Evolutionary conservation across 169 alveolate genomes (phyloP).

Genomic region (Theileria annulata): DNA sequence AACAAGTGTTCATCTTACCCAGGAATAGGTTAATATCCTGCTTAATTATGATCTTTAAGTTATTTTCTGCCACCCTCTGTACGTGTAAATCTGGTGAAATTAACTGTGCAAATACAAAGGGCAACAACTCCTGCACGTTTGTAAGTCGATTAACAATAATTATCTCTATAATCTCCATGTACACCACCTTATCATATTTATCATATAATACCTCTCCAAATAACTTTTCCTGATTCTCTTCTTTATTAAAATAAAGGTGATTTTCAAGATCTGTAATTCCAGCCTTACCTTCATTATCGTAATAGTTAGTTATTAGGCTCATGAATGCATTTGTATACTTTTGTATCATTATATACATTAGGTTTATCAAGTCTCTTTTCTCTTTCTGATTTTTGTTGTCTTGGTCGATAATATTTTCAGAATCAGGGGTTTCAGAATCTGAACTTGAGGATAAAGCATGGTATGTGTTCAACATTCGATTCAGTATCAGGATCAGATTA

Average conservation of each 20-base stretch:
- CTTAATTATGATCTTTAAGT: slow-evolving; percentile 31
- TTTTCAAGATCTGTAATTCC: background rate
- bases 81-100: slow-evolving; percentile 35
- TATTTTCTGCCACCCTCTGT: slow-evolving; percentile 59
- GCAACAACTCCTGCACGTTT: slow-evolving; percentile 32
- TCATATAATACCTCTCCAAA: background rate
- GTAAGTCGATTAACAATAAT: slow-evolving; percentile 49
- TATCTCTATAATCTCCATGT: slow-evolving; percentile 46
- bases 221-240: background rate
- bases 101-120: slow-evolving; percentile 39
- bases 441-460: slow-evolving; percentile 1
- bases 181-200: slow-evolving; percentile 23
- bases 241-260: background rate
- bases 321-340: background rate
- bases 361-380: background rate
- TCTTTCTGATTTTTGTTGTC: background rate
- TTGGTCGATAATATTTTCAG: background rate
- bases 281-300: background rate
- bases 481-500: slow-evolving; percentile 32
- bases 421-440: slow-evolving; percentile 10
- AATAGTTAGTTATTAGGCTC: background rate
- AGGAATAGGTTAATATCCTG: slow-evolving; percentile 47
- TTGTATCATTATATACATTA: background rate
- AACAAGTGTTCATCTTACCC: slow-evolving; percentile 12
- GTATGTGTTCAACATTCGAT: slow-evolving; percentile 33